Conservation (phyloP, 345 rosid species). For the Cardamine resedifolia region DNA sequence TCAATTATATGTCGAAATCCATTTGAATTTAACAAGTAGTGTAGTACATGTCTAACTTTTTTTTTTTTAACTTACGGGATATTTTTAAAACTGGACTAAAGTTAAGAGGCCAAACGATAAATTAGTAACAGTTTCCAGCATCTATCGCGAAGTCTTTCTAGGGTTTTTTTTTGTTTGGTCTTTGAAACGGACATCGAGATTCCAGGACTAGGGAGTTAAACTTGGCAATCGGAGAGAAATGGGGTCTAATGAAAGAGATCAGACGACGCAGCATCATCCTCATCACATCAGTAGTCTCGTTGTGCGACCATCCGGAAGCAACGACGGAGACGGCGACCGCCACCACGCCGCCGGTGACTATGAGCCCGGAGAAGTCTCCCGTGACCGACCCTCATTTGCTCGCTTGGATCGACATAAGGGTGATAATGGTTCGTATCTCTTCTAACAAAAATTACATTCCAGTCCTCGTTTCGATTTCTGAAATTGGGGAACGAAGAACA, state of each 20-base stretch:
- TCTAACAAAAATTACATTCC: not conserved
- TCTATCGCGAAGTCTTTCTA: slow-evolving; percentile 24
- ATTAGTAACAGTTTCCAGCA: slow-evolving; percentile 11
- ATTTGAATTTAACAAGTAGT: not conserved
- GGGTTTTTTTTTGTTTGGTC: slow-evolving; percentile 4
- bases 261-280: slow-evolving; percentile 60
- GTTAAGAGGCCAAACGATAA: slow-evolving; percentile 6
- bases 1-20: not conserved
- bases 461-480: slow-evolving; percentile 12
- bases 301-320: slow-evolving; percentile 65
- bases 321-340: slow-evolving; percentile 41
- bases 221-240: slow-evolving; percentile 41
- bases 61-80: not conserved
- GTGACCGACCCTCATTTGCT: slow-evolving; percentile 52
- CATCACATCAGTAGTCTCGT: slow-evolving; percentile 83
- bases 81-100: not conserved
- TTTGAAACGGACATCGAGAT: slow-evolving; percentile 33
- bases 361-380: slow-evolving; percentile 71
- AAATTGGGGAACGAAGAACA: not conserved
- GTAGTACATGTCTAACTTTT: not conserved
- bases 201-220: slow-evolving; percentile 2
- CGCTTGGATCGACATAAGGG: slow-evolving; percentile 63
- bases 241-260: slow-evolving; percentile 76
- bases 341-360: slow-evolving; percentile 52
- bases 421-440: slow-evolving; percentile 57